A percentile compares a stretch with the other conserved stretches of the same genome.
Conservation (phyloP, 2,329 filamentous ascomycete genomes). For the Trichoderma sp. region DNA sequence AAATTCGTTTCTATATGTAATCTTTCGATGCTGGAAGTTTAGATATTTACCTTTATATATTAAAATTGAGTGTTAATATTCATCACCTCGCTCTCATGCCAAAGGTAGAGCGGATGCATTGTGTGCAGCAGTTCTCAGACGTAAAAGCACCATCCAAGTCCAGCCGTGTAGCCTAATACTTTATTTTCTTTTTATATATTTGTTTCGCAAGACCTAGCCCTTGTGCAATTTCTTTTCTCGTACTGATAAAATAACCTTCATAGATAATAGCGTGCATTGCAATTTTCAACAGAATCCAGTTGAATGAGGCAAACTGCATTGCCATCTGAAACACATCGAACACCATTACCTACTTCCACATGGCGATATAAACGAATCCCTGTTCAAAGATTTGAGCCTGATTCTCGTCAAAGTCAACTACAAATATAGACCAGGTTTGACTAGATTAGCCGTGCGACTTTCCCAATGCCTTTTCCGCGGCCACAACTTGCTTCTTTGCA, state of each 20-base stretch:
- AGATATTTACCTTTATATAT: neutral
- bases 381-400: neutral
- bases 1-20: neutral
- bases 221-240: neutral
- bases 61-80: neutral
- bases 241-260: neutral
- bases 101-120: rapidly evolving
- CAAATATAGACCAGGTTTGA: neutral
- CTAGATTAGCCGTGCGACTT: neutral
- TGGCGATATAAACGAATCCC: neutral
- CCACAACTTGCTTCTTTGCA: slow-evolving; percentile 33
- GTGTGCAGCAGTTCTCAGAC: rapidly evolving
- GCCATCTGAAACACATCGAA: too few species aligned
- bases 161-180: neutral
- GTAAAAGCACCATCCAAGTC: neutral
- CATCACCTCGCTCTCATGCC: neutral
- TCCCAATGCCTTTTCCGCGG: neutral
- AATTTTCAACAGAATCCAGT: too few species aligned
- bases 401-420: neutral
- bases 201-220: neutral
- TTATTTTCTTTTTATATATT: neutral
- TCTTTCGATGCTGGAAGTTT: neutral
- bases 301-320: too few species aligned
- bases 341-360: too few species aligned
- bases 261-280: neutral